phyloP scores from a whole-genome alignment of 2,329 filamentous ascomycete genomes.

The Paraphoma chrysanthemicola region DNA sequence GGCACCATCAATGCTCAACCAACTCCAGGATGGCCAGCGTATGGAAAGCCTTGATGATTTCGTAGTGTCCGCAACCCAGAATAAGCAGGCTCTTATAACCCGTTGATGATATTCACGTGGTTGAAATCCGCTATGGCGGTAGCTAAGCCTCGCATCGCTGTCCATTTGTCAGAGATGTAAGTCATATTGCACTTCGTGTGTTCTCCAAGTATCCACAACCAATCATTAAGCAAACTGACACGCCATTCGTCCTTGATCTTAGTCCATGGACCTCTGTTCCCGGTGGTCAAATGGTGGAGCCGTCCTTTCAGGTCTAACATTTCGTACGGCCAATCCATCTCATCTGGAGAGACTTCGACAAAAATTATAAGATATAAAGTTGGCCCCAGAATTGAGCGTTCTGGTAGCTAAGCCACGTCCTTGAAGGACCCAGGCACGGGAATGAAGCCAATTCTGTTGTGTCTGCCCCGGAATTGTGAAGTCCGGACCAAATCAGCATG shows the following conservation, averaged over 20 bases:
- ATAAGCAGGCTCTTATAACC: not conserved
- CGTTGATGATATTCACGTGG: not conserved
- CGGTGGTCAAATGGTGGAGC: not conserved
- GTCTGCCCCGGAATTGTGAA: not conserved
- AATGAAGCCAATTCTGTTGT: not conserved
- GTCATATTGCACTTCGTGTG: slow-evolving; percentile 5
- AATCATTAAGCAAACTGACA: not conserved
- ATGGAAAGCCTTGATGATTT: not conserved
- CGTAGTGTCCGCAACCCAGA: not conserved
- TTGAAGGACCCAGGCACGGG: slow-evolving; percentile 6
- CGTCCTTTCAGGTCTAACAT: not conserved
- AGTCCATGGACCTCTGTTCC: not conserved
- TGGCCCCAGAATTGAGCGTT: slow-evolving; percentile 1
- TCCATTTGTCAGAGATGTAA: slow-evolving; percentile 7
- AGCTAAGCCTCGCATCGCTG: slow-evolving; percentile 6
- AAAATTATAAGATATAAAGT: slow-evolving; percentile 4
- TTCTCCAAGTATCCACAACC: slow-evolving; percentile 3
- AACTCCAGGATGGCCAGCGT: slow-evolving; percentile 6
- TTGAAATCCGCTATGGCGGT: not conserved
- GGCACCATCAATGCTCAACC: not conserved
- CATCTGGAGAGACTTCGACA: not conserved
- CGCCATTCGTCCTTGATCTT: not conserved
- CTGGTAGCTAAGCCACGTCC: slow-evolving; percentile 3
- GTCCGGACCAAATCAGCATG: not conserved
- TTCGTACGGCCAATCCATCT: not conserved